phyloP scores from a whole-genome alignment of 192 early-diverging fungal species.

The Physocladia obscura region DNA sequence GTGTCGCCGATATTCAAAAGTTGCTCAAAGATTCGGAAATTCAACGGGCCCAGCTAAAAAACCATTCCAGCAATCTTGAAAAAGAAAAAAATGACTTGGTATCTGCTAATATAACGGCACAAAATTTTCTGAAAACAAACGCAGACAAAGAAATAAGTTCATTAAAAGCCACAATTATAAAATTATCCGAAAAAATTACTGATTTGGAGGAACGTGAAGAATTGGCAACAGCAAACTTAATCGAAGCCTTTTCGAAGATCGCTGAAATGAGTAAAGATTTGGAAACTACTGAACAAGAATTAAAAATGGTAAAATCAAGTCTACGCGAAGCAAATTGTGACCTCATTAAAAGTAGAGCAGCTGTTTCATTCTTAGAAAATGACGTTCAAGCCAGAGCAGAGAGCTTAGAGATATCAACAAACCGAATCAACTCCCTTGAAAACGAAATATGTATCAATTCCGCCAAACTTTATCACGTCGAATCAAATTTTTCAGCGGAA shows the following conservation, averaged over 20 bases:
- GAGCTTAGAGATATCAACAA: background rate
- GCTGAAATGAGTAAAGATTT: background rate
- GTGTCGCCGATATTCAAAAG: background rate
- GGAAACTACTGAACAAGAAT: background rate
- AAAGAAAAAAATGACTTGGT: background rate
- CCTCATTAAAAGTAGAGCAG: background rate
- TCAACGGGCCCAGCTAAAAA: background rate
- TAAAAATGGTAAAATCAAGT: background rate
- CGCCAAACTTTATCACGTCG: background rate
- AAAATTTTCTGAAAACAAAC: background rate
- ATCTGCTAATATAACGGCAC: background rate
- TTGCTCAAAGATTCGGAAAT: background rate
- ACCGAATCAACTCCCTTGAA: background rate
- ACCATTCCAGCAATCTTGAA: background rate
- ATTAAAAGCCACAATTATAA: background rate
- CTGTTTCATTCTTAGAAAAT: too few species aligned
- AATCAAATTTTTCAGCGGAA: background rate
- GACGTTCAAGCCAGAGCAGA: background rate
- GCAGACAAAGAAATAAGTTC: background rate
- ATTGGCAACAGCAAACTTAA: background rate
- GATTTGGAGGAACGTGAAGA: background rate
- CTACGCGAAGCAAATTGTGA: background rate
- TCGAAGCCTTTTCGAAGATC: background rate
- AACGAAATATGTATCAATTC: background rate
- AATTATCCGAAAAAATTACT: background rate